Base-by-base conservation (phyloP, 2,329 filamentous ascomycete species). In the Trichoderma harzianum region DNA sequence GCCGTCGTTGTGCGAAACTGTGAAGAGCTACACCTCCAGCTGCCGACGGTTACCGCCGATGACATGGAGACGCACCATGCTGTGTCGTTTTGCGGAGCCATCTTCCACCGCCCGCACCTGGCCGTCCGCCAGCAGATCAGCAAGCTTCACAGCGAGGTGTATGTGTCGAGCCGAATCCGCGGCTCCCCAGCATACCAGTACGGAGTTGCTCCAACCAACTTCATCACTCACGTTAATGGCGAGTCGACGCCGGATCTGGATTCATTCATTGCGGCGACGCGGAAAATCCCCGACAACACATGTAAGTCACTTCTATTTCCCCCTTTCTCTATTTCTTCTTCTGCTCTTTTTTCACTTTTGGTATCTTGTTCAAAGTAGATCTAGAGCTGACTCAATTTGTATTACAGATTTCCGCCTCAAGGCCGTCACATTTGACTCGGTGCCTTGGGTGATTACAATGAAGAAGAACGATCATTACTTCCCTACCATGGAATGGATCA, bases 401-500 rank as follows among this genome's bases (percentile, higher is more conserved):
- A 21, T n/a, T 10, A 36, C 71, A 92, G 90, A 99, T 83, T 99
- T 99, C 90, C 91, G 96, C 21, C 87, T 99, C 68, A 95, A 95
- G 81, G 94, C 96, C n/a, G 94, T 98, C 81, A 98, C 96, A 0
- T 99, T 99, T 78, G 96, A 99, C 81, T 97, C 97, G 78, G 94
- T 99, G 11, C 95, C 95, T 4, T 99, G 96, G 94, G 94, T 99
- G n/a, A 93, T 97, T 51, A 99, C 96, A 10, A 97, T 99, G 93
- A 99, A 99, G 90, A 98, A 98, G 88, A 98, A 98, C 77, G 95
- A 99, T 80, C 96, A 99, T 82, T 99, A 99, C 81, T 92, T 92
- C 82, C 90, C 90, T 0, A 92, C 89, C 0, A 88, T 89, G 81
- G 90, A 92, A 77, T 91, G 89, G 86, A 87, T 90, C 81, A 91